Evolutionary conservation across 202 grass and related monocot species (phyloP), one percentile per base, ranked within the genome.

Genomic region (Zoysia matrella): DNA sequence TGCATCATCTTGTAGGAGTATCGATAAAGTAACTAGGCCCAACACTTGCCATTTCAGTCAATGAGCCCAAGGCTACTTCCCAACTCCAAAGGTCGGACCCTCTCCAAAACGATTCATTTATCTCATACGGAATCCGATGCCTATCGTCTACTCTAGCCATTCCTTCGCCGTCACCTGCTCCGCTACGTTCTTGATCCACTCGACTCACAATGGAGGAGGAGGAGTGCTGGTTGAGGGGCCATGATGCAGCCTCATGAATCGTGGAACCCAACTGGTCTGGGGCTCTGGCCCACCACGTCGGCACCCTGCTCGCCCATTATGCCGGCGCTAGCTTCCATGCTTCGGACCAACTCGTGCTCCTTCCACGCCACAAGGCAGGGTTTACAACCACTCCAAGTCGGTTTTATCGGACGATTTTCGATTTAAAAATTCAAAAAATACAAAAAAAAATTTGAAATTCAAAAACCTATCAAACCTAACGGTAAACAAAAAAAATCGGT

Each of bases 281-380:
- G 78, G 36, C 64, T 94, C 53, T 73, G 92, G 14, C 86, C 89
- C 36, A 83, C 81, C 70, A 89, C 91, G 67, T 94, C 92, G 5
- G 87, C 92, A 0, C 92, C 92, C 15, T 91, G 89, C 89, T 94
- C 92, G 11, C 92, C 92, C 73, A 76, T 94, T 71, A 94, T 91
- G 81, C 92, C 89, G 63, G 16, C 84, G 65, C 5, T 65, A 53
- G 8, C 68, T 52, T 6, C 61, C 78, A 85, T 93, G 77, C 65
- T 80, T 44, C 80, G 86, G 11, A 87, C 90, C 12, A 68, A 88
- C 60, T 88, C 92, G 57, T 92, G 95, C 64, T 78, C 91, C 66
- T 98, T 94, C 85, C 95, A 98, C 56, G 80, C 90, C 67, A 83
- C 80, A 30, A 30, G 22, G 22, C 22, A 30, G 22, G 22, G 22